Base-by-base conservation (phyloP, 108 stramenopile species). In the Heterococcus sp. region DNA sequence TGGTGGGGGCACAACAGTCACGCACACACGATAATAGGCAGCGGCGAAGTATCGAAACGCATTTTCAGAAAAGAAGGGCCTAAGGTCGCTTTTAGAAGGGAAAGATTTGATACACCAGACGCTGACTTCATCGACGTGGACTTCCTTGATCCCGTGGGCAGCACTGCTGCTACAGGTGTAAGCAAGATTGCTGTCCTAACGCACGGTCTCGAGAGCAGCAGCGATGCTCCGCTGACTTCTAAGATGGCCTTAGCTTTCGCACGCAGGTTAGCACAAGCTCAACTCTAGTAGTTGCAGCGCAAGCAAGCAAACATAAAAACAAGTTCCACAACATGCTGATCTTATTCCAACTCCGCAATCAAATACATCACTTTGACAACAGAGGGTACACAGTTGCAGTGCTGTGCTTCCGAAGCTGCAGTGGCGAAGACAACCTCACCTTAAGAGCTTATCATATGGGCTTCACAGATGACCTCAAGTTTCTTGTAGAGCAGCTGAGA, bases 321-420 rank as follows among this genome's bases (percentile, higher is more conserved):
- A n/a, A n/a, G n/a, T n/a, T n/a, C n/a, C n/a, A n/a, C n/a, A n/a
- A n/a, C n/a, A n/a, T n/a, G n/a, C n/a, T n/a, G n/a, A n/a, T n/a
- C n/a, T n/a, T n/a, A n/a, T n/a, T n/a, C n/a, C n/a, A n/a, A n/a
- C n/a, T n/a, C n/a, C n/a, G n/a, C n/a, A n/a, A n/a, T n/a, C n/a
- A n/a, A n/a, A n/a, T n/a, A n/a, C n/a, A n/a, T n/a, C n/a, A n/a
- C n/a, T n/a, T n/a, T n/a, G n/a, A n/a, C n/a, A n/a, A n/a, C 32
- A 39, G 63, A 63, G 83, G 83, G 8, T 84, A 75, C 63, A 39
- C 58, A 11, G 84, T 87, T 1, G 84, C 78, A 21, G 78, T 75
- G 28, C 69, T 96, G 72, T 93, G 93, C 82, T 94, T 94, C 86
- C 91, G 95, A 33, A 92, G 93, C 2, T 96, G 95, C 76, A 90